Evolutionary conservation across 352 stramenopile genomes (phyloP).

Genomic region (Globisporangium takayamanum): DNA sequence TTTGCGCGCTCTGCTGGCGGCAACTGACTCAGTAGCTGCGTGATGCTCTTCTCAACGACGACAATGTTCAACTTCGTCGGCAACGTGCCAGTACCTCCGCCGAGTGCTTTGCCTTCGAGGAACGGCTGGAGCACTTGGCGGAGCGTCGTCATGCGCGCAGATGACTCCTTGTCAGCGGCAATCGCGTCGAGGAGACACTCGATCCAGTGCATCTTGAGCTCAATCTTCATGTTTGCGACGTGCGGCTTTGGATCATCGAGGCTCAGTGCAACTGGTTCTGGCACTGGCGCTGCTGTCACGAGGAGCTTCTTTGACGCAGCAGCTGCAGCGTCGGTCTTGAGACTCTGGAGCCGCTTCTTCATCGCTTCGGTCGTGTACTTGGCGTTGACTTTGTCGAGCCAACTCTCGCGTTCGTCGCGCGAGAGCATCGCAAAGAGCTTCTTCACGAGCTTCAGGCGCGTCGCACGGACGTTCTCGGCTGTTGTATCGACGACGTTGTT

Average conservation of each 20-base stretch:
- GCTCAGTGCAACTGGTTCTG: conserved; percentile 6
- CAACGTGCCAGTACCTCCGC: too few species aligned
- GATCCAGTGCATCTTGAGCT: conserved; percentile 63
- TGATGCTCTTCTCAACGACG: conserved; percentile 23
- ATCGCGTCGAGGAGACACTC: conserved; percentile 39
- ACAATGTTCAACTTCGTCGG: conserved; percentile 9
- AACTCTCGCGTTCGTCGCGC: conserved; percentile 34
- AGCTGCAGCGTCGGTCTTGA: conserved; percentile 9
- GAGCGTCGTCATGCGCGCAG: conserved; percentile 35
- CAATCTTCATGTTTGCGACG: conserved; percentile 31
- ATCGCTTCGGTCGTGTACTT: conserved; percentile 38
- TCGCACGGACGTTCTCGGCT: conserved; percentile 19
- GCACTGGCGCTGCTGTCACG: conserved; percentile 4
- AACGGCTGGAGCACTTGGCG: conserved; percentile 45
- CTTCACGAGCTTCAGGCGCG: conserved; percentile 44
- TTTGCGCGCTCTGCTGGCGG: conserved; percentile 19
- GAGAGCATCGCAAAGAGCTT: conserved; percentile 50
- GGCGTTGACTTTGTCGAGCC: conserved; percentile 42
- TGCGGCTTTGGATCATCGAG: conserved; percentile 27
- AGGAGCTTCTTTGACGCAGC: conserved; percentile 6
- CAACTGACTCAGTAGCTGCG: conserved; percentile 22
- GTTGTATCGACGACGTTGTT: conserved; percentile 4
- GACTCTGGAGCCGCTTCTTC: conserved; percentile 21
- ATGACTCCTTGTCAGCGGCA: conserved; percentile 34
- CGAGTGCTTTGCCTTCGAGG: conserved; percentile 28